Evolutionary conservation across 164 flowering plant species (phyloP), one percentile per base, ranked within the genome.

Genomic region (Houttuynia cordata): DNA sequence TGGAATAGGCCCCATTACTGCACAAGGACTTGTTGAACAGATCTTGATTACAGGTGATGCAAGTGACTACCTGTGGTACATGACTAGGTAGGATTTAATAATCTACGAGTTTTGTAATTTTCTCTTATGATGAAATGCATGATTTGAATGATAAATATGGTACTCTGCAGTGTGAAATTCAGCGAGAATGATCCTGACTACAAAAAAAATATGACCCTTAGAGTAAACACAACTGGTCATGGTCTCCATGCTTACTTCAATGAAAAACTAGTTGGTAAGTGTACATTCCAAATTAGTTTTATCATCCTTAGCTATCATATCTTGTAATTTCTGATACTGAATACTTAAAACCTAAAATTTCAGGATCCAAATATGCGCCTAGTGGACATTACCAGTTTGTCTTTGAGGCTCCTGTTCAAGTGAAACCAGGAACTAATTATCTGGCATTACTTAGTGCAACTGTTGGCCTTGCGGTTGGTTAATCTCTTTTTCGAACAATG

Each of bases 41-140:
- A 68, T 86, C 53, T 73, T 71, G 70, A 54, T 78, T 42, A 91
- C 96, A 8, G 71, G 84, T 70, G 97, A 91, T 77, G 53, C 66
- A 54, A 63, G 89, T 8, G 97, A 91, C 65, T 91, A 91, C 62
- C 71, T 91, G 77, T 91, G 97, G 97, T 91, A 91, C 73, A 70
- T 80, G 71, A 83, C 96, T 71, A 83, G 76, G 97, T 91, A 66
- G 78, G 91, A 78, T 66, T 24, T 37, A 39, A 53, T 15, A 18
- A 10, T 25, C 19, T 12, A 7, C 13, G 8, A 24, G 58, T 22
- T 56, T 14, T 24, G 23, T 21, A 8, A 2, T 57, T 39, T 34
- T 57, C 18, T 42, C 17, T 42, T 42, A 42, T 10, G 14, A 14
- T 42, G 49, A 42, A 42, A 0, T 20, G 41, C 39, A 18, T 30